phyloP scores from a whole-genome alignment of 2,329 filamentous ascomycete species.

The Bipolaris sorokiniana region DNA sequence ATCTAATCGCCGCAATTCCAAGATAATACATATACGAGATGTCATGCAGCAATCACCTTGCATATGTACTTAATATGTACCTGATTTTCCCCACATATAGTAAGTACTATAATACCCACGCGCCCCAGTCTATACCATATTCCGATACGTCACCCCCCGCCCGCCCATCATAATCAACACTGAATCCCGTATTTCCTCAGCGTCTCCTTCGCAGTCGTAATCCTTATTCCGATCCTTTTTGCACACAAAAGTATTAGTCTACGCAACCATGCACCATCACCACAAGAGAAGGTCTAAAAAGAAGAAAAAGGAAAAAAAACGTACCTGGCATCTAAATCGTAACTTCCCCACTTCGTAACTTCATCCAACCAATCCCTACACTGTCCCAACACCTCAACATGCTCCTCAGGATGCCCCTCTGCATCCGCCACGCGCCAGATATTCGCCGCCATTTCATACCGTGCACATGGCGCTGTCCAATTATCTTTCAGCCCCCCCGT shows the following conservation, averaged over 20 bases:
- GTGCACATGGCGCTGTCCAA: constrained; percentile 73
- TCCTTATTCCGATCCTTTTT: constrained; percentile 70
- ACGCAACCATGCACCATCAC: no score
- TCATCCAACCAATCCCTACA: constrained; percentile 70
- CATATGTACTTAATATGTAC: no score
- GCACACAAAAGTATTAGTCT: not conserved
- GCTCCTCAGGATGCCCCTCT: constrained; percentile 44
- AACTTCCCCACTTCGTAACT: constrained; percentile 72
- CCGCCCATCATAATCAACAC: not conserved
- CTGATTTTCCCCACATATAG: no score
- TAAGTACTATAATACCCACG: no score
- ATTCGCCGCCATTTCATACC: constrained; percentile 86
- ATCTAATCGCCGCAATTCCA: no score
- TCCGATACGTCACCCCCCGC: not conserved
- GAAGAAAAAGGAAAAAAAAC: constrained; percentile 19
- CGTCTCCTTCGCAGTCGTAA: constrained; percentile 72
- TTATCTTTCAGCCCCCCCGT: constrained; percentile 70
- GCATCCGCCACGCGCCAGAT: constrained; percentile 71
- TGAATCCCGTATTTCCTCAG: constrained; percentile 52
- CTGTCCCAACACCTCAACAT: constrained; percentile 60
- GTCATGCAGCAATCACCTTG: no score
- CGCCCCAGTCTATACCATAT: no score
- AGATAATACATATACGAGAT: no score
- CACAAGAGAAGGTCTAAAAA: no score
- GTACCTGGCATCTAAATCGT: constrained; percentile 72